phyloP scores from a whole-genome alignment of 768 basidiomycete species.

The Mrakia gelida region DNA sequence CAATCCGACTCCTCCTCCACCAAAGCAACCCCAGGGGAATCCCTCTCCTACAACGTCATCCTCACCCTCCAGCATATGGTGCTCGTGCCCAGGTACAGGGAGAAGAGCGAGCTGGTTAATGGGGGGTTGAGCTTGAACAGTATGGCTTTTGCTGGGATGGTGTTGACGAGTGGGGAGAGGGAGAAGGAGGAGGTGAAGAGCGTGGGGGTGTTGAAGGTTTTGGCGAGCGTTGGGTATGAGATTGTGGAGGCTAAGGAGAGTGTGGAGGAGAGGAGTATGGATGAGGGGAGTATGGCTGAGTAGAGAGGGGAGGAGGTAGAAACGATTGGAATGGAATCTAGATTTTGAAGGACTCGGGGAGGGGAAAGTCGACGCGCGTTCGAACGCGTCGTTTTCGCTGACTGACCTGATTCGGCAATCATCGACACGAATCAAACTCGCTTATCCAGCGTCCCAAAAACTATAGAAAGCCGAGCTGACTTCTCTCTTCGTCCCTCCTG shows the following conservation, averaged over 20 bases:
- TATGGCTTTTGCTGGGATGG: slow-evolving; percentile 24
- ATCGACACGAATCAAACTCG: too few relatives aligned
- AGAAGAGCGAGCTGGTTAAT: slow-evolving; percentile 5
- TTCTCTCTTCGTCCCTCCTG: too few relatives aligned
- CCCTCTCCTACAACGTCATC: slow-evolving; percentile 22
- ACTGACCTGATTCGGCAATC: too few relatives aligned
- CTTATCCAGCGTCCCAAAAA: too few relatives aligned
- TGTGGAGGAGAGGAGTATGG: slow-evolving; percentile 9
- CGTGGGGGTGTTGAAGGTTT: not conserved
- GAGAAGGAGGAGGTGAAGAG: slow-evolving; percentile 15
- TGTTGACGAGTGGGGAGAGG: slow-evolving; percentile 8
- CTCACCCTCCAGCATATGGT: slow-evolving; percentile 16
- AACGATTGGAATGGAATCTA: not conserved
- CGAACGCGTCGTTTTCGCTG: too few relatives aligned
- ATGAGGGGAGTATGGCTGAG: not conserved
- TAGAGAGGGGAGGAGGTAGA: not conserved
- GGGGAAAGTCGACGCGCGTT: too few relatives aligned
- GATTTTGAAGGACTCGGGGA: not conserved
- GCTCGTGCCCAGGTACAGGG: slow-evolving; percentile 22
- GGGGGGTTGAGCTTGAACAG: slow-evolving; percentile 27
- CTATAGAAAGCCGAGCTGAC: too few relatives aligned
- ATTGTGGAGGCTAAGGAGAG: not conserved
- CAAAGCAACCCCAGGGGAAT: not conserved
- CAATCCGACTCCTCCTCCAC: not conserved
- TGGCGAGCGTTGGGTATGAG: slow-evolving; percentile 22